Evolutionary conservation across 345 rosid species (phyloP), one percentile per base, ranked within the genome.

Genomic region (Carallia pectinifolia): DNA sequence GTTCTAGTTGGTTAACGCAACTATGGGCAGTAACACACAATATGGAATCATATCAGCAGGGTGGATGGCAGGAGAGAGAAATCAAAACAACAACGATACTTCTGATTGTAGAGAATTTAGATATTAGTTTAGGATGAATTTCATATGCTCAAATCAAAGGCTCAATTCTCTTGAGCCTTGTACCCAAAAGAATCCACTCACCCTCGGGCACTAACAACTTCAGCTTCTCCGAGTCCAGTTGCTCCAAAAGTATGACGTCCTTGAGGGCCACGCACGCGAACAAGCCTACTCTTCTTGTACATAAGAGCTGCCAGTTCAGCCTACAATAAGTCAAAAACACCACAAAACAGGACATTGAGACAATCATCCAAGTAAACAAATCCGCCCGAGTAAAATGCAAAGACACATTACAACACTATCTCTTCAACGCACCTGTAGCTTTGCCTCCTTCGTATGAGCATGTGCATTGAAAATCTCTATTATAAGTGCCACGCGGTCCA

Each of bases 151-250:
- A 44, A 12, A 44, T 44, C 50, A 44, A 44, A 12, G 50, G 50
- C 50, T 44, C 50, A 44, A 44, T 2, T 40, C 50, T 12, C 50
- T 39, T 7, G 12, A 39, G 12, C 12, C 1, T 2, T 44, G 16
- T 13, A 12, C 10, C 50, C 50, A 44, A 44, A 44, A 12, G 55
- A 38, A 64, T 4, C 68, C 70, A 84, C 81, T 78, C 68, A 94
- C 98, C 98, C 98, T 74, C 96, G 84, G 23, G 96, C 98, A 87
- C 97, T 94, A 65, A 94, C 98, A 83, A 94, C 96, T 87, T 94
- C 95, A 77, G 95, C 96, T 76, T 94, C 98, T 67, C 93, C 97
- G 23, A 56, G 33, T 56, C 60, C 60, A 76, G 77, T 58, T 67
- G 71, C 81, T 53, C 98, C 98, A 84, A 94, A 91, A 36, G 89